Base-by-base conservation (phyloP, 495 filamentous ascomycete species). In the Bacidia rubella region DNA sequence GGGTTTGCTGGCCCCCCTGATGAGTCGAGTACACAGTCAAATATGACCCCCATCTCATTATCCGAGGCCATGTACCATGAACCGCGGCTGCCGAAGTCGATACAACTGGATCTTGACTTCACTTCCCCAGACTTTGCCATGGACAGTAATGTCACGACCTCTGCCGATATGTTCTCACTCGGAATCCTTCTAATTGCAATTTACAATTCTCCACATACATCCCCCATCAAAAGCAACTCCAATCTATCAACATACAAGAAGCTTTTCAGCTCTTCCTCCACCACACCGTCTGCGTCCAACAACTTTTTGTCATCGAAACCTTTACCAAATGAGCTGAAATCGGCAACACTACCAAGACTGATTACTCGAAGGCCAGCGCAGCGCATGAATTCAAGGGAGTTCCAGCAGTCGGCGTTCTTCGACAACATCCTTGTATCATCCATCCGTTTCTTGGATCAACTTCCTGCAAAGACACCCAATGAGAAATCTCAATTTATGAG, bases 361-460 rank as follows among this genome's bases (percentile, higher is more conserved):
- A 86, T 97, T 53, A 90, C 92, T 0, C 75, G 93, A 51, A 73
- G 87, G 47, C 86, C 92, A 0, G 86, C 87, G 1, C 82, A 92
- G 59, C 77, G 92, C 25, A 79, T 94, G 71, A 90, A 79, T 51
- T 93, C 90, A 32, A 78, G 80, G 48, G 90, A 95, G 57, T 97
- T 98, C 54, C 90, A 98, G 62, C 80, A 95, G 63, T 89, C 86
- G 54, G 78, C 80, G 54, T 98, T 93, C 63, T 98, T 98, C 57
- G 87, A 97, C 64, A 97, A 96, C 62, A 88, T 95, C 47, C 73
- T 98, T 21, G 85, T 98, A 23, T 92, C 88, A 1, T 92, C 93
- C 0, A 89, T 98, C 49, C 89, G 93, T 22, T 98, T 97, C 60
- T 69, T 98, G 22, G 92, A 98, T 56, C 73, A 78, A 0, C 74